Conservation (phyloP, 495 filamentous ascomycete species). For the Monascus purpureus region DNA sequence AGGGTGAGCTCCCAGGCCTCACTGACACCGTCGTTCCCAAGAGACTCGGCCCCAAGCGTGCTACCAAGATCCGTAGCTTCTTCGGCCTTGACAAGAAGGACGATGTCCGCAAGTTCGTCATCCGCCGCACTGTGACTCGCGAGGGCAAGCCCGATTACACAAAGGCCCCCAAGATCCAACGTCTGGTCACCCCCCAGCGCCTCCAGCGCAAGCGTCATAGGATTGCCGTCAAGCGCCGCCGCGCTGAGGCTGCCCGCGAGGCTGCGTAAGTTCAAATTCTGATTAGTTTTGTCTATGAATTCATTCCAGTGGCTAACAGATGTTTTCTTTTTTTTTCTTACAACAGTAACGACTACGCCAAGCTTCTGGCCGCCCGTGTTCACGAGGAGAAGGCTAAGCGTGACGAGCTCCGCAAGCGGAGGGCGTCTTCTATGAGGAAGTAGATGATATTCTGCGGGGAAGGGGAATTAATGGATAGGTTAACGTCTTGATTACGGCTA, state of each 20-base stretch:
- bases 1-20: conserved; percentile 79
- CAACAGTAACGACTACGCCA: conserved; percentile 69
- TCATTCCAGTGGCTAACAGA: conserved; percentile 2
- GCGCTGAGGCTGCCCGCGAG: conserved; percentile 87
- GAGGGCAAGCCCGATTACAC: conserved; percentile 96
- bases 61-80: conserved; percentile 97
- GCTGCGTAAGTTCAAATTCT: conserved; percentile 67
- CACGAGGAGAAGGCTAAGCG: conserved; percentile 84
- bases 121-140: conserved; percentile 94
- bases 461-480: conserved; percentile 23
- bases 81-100: conserved; percentile 99
- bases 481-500: conserved; percentile 16
- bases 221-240: conserved; percentile 92
- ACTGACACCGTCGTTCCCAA: conserved; percentile 97
- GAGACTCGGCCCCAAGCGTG: conserved; percentile 95
- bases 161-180: conserved; percentile 99
- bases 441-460: conserved; percentile 37
- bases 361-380: conserved; percentile 88
- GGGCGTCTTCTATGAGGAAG: conserved; percentile 92
- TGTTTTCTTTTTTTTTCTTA: conserved; percentile 17
- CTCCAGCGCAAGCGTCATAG: conserved; percentile 99
- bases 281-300: background rate
- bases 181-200: conserved; percentile 97
- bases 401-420: conserved; percentile 83
- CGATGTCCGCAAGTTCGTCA: conserved; percentile 99